Conservation (phyloP, 768 basidiomycete genomes). For the Termitomyces sp. region DNA sequence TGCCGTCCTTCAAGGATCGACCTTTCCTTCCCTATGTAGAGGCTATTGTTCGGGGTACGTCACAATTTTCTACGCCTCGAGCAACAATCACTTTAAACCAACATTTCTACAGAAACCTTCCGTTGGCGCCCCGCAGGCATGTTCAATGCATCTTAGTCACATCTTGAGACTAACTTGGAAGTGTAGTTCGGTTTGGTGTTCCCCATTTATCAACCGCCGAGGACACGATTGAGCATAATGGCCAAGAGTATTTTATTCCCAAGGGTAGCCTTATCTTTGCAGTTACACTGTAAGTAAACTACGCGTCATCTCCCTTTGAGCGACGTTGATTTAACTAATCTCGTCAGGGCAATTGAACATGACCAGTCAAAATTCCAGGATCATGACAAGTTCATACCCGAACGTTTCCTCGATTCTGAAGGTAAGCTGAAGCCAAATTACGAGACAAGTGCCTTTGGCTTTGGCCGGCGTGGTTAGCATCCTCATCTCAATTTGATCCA, state of each 20-base stretch:
- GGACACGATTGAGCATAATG: background rate
- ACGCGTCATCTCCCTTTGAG: background rate
- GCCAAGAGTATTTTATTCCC: background rate
- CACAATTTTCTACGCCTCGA: background rate
- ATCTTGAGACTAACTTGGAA: background rate
- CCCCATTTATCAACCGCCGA: background rate
- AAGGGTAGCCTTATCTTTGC: background rate
- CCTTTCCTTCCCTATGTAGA: background rate
- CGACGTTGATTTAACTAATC: too few relatives aligned
- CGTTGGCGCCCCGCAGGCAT: background rate
- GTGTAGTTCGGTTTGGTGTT: background rate
- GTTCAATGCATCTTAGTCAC: background rate
- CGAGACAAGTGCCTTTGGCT: background rate
- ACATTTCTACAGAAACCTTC: background rate
- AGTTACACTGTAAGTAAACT: background rate
- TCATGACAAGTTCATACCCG: background rate
- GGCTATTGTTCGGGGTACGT: background rate
- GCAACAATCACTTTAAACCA: background rate
- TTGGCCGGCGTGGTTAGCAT: background rate
- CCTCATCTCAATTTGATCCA: background rate
- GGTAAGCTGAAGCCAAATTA: background rate
- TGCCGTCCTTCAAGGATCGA: background rate
- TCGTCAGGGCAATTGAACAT: background rate
- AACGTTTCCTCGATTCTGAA: background rate
- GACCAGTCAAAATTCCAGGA: background rate